Evolutionary conservation across 768 basidiomycete species (phyloP).

Genomic region (Russula sp.): DNA sequence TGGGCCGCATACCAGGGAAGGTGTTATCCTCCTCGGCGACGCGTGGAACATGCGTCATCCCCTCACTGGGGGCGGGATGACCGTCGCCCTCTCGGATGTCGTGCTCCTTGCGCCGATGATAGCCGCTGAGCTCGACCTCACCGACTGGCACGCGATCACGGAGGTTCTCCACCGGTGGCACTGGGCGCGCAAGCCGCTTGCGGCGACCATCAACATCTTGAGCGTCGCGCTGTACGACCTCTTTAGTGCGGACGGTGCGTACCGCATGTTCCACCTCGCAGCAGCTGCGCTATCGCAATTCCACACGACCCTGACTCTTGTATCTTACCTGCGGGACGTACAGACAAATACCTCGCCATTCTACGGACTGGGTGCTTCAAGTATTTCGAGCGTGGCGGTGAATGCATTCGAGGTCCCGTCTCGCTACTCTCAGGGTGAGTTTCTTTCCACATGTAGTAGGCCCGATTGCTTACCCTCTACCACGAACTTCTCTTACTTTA

Average conservation of each 20-base stretch:
- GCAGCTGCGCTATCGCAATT: neutral
- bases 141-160: constrained; percentile 53
- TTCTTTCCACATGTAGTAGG: neutral
- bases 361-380: constrained; percentile 90
- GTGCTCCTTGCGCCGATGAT: constrained; percentile 68
- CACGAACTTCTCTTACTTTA: neutral
- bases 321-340: constrained; percentile 2
- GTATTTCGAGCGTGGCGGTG: constrained; percentile 93
- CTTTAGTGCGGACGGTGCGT: constrained; percentile 89
- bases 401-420: constrained; percentile 85
- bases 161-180: constrained; percentile 68
- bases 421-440: constrained; percentile 83
- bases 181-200: constrained; percentile 79
- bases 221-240: constrained; percentile 92
- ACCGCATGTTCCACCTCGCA: neutral
- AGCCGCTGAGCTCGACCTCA: constrained; percentile 41
- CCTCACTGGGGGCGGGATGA: constrained; percentile 97
- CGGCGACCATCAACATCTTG: constrained; percentile 87
- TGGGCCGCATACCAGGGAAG: constrained; percentile 48
- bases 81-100: constrained; percentile 87
- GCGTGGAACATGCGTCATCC: constrained; percentile 99
- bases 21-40: constrained; percentile 86
- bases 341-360: constrained; percentile 60
- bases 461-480: neutral
- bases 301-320: neutral